A percentile compares a stretch with the other conserved stretches of the same genome.
Conservation (phyloP, 495 filamentous ascomycete species). For the Aspergillus bridgeri region DNA sequence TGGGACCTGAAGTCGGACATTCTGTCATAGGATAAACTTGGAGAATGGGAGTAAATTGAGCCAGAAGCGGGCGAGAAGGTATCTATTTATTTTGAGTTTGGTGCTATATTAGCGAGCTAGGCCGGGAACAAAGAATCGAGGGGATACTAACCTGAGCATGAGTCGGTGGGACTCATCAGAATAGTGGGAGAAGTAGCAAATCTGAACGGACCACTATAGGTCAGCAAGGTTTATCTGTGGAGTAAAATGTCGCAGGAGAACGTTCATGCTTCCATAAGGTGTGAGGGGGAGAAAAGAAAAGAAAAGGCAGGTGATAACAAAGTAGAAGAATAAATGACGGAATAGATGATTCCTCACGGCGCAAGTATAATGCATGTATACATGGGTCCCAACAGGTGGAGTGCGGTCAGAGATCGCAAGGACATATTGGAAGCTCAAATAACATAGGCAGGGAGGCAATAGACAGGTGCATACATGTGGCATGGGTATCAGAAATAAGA, state of each 20-base stretch:
- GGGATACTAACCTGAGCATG: slow-evolving; percentile 40
- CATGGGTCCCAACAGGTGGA: slow-evolving; percentile 5
- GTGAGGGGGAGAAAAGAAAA: slow-evolving; percentile 13
- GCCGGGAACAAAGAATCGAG: slow-evolving; percentile 8
- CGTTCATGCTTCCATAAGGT: neutral
- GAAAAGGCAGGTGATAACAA: slow-evolving; percentile 26
- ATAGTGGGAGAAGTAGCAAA: slow-evolving; percentile 41
- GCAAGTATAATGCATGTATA: slow-evolving; percentile 15
- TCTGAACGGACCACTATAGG: slow-evolving; percentile 25
- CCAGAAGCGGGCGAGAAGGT: slow-evolving; percentile 39
- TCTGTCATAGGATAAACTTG: slow-evolving; percentile 37
- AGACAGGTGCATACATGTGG: slow-evolving; percentile 16
- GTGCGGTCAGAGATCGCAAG: slow-evolving; percentile 11
- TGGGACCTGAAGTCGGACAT: slow-evolving; percentile 38
- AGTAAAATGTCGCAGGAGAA: slow-evolving; percentile 2
- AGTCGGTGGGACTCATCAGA: slow-evolving; percentile 47
- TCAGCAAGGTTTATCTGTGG: slow-evolving; percentile 25
- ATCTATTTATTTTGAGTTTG: slow-evolving; percentile 19
- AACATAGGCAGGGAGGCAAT: slow-evolving; percentile 10
- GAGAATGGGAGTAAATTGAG: slow-evolving; percentile 39
- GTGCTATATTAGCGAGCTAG: slow-evolving; percentile 17
- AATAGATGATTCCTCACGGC: slow-evolving; percentile 10
- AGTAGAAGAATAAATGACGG: slow-evolving; percentile 14
- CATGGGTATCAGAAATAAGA: slow-evolving; percentile 8
- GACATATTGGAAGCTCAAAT: slow-evolving; percentile 10